Conservation (phyloP, 257 asterid species). For the Perilla frutescens region DNA sequence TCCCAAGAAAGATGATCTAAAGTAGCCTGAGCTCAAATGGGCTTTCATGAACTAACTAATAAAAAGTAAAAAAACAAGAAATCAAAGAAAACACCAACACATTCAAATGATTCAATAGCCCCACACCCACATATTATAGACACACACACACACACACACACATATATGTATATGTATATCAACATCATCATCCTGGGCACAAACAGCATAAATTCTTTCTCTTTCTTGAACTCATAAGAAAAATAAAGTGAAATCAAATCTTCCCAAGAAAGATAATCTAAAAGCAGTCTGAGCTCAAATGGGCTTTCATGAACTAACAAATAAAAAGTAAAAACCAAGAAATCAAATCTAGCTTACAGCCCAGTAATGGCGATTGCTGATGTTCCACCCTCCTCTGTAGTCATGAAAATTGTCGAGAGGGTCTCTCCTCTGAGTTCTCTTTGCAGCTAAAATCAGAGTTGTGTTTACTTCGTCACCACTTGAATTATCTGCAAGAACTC, state of each 20-base stretch:
- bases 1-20: not conserved
- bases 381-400: slow-evolving; percentile 89
- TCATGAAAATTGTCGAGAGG: slow-evolving; percentile 64
- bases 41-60: too few relatives aligned
- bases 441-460: slow-evolving; percentile 73
- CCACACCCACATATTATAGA: too few relatives aligned
- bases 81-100: too few relatives aligned
- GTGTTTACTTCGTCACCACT: slow-evolving; percentile 56
- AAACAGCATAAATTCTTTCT: not conserved
- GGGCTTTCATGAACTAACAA: too few relatives aligned
- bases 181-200: not conserved
- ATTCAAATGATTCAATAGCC: too few relatives aligned
- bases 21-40: too few relatives aligned
- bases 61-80: too few relatives aligned
- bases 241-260: not conserved
- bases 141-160: too few relatives aligned
- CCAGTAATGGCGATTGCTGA: slow-evolving; percentile 87
- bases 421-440: slow-evolving; percentile 71
- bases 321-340: not conserved
- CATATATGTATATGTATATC: too few relatives aligned
- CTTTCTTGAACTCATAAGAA: not conserved
- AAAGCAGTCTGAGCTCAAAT: not conserved
- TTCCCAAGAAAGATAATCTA: not conserved
- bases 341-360: slow-evolving; percentile 58
- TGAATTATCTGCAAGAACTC: slow-evolving; percentile 60